Conservation (phyloP, 2,329 filamentous ascomycete species). For the Neopestalotiopsis sp. region DNA sequence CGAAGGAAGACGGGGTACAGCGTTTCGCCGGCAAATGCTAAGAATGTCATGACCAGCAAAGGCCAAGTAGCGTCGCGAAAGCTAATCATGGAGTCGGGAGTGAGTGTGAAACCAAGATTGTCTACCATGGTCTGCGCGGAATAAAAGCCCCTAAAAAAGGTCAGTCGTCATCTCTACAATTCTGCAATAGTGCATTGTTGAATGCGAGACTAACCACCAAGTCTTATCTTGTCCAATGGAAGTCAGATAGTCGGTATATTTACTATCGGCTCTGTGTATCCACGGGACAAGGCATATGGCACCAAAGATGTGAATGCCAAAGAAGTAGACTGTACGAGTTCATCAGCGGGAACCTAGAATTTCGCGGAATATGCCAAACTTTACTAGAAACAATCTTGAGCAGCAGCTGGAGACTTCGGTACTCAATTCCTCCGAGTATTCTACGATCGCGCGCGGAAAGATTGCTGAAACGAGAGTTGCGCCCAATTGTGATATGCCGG, state of each 20-base stretch:
- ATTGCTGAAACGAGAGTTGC: constrained; percentile 53
- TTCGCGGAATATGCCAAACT: not conserved
- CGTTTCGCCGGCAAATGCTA: constrained; percentile 60
- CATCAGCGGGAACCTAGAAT: not conserved
- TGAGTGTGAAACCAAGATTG: constrained; percentile 61
- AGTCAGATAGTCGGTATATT: constrained; percentile 46
- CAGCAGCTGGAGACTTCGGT: constrained; percentile 53
- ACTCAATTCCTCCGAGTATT: constrained; percentile 57
- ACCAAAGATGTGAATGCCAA: constrained; percentile 52
- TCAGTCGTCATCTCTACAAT: constrained; percentile 6
- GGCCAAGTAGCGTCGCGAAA: constrained; percentile 50
- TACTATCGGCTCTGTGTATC: constrained; percentile 48
- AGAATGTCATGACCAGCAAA: constrained; percentile 52
- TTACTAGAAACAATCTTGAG: constrained; percentile 50
- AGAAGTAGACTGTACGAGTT: constrained; percentile 45
- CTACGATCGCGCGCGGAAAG: constrained; percentile 47
- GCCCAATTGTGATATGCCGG: constrained; percentile 47
- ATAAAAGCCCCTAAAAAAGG: constrained; percentile 48
- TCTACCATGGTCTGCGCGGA: constrained; percentile 56
- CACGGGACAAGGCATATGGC: constrained; percentile 54
- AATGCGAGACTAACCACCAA: constrained; percentile 51
- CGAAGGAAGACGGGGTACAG: constrained; percentile 64
- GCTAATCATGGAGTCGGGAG: constrained; percentile 58
- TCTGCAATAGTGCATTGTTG: not conserved
- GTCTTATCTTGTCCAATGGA: constrained; percentile 45